Evolutionary conservation across 371 early-diverging fungal genomes (phyloP).

Genomic region (Dentiscutata heterogama): DNA sequence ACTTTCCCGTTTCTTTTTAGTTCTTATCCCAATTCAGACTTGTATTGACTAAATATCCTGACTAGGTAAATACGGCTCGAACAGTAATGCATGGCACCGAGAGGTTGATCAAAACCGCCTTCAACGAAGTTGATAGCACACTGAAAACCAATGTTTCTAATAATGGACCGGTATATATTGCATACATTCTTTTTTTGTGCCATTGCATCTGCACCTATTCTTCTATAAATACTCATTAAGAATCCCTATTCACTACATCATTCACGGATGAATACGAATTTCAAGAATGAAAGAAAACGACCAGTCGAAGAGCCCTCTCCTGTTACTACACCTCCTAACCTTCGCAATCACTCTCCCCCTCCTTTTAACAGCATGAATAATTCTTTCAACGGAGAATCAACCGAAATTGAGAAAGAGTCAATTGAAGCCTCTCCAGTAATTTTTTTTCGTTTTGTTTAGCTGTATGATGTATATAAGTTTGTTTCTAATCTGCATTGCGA

Average conservation of each 20-base stretch:
- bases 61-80: neutral
- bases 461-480: conserved; percentile 31
- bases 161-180: neutral
- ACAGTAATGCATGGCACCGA: conserved; percentile 20
- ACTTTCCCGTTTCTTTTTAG: neutral
- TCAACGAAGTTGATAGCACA: conserved; percentile 25
- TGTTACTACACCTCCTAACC: conserved; percentile 32
- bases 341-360: conserved; percentile 21
- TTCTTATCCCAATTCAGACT: conserved; percentile 35
- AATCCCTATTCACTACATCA: neutral
- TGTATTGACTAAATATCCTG: neutral
- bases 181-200: conserved; percentile 13
- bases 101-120: conserved; percentile 14
- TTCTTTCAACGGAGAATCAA: conserved; percentile 32
- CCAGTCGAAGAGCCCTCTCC: conserved; percentile 26
- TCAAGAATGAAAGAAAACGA: conserved; percentile 14
- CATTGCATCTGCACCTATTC: conserved; percentile 25
- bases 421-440: conserved; percentile 35
- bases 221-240: neutral
- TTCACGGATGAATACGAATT: neutral
- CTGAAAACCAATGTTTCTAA: neutral
- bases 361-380: conserved; percentile 11
- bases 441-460: conserved; percentile 21
- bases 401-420: conserved; percentile 1
- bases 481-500: conserved; percentile 36